phyloP scores from a whole-genome alignment of 1,284 basidiomycete species.

The Coniferiporia weirii region DNA sequence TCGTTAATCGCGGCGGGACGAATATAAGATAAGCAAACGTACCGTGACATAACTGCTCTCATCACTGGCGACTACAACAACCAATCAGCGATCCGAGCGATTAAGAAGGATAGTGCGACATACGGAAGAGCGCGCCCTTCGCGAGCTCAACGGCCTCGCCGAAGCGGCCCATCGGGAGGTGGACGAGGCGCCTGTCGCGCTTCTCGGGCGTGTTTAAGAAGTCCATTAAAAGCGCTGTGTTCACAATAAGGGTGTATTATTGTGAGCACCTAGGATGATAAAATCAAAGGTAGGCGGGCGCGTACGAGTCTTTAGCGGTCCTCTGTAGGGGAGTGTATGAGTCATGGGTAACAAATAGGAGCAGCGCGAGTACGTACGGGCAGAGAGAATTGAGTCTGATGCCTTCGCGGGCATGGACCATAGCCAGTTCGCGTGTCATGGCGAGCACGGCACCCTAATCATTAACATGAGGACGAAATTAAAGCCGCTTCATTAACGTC shows the following conservation, averaged over 20 bases:
- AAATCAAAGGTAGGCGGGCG: slow-evolving; percentile 5
- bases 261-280: neutral
- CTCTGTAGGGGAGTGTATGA: slow-evolving; percentile 42
- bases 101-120: slow-evolving; percentile 31
- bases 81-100: neutral
- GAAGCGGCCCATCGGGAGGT: slow-evolving; percentile 95
- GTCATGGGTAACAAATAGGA: slow-evolving; percentile 1
- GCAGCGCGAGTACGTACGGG: slow-evolving; percentile 58
- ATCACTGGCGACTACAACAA: slow-evolving; percentile 64
- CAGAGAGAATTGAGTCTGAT: slow-evolving; percentile 94
- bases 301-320: slow-evolving; percentile 87
- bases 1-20: slow-evolving; percentile 29
- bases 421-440: slow-evolving; percentile 96
- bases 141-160: slow-evolving; percentile 95
- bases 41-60: slow-evolving; percentile 85
- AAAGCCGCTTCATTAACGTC: neutral
- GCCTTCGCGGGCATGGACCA: slow-evolving; percentile 95
- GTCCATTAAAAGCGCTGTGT: slow-evolving; percentile 87
- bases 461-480: neutral
- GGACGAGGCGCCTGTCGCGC: slow-evolving; percentile 82
- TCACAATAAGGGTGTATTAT: too few species aligned
- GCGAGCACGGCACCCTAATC: slow-evolving; percentile 86
- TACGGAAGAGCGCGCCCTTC: slow-evolving; percentile 85
- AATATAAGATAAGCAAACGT: slow-evolving; percentile 31
- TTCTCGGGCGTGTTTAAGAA: slow-evolving; percentile 98